Percentiles rank a stretch among this genome's conserved stretches.
phyloP scores from a whole-genome alignment of 2,329 filamentous ascomycete genomes.

The Exophiala dermatitidis region DNA sequence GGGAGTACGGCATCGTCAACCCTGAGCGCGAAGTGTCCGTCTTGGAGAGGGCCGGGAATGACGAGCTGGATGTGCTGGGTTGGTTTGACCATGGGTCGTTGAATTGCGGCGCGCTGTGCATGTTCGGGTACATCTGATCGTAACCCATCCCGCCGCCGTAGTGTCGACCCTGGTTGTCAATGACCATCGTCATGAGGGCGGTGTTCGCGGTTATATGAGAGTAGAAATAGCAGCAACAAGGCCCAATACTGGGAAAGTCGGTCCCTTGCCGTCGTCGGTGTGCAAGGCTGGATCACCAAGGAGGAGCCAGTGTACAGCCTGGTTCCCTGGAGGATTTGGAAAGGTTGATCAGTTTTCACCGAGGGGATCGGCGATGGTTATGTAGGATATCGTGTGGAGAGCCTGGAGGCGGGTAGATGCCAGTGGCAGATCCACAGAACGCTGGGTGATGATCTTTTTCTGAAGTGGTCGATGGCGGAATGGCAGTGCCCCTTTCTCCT shows the following conservation, averaged over 20 bases:
- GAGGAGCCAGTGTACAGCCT: conserved; percentile 6
- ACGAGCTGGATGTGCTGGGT: conserved; percentile 46
- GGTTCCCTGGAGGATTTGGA: conserved; percentile 12
- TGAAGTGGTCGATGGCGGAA: conserved; percentile 19
- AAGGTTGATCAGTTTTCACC: conserved; percentile 10
- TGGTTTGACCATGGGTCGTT: conserved; percentile 79
- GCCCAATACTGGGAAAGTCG: background rate
- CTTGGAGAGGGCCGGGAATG: conserved; percentile 53
- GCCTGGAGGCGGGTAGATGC: conserved; percentile 13
- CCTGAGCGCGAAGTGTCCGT: conserved; percentile 53
- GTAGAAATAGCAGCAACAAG: background rate
- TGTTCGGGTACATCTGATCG: conserved; percentile 62
- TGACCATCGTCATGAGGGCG: conserved; percentile 76
- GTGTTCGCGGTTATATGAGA: conserved; percentile 5
- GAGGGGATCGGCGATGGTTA: conserved; percentile 26
- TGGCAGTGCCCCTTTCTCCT: conserved; percentile 23
- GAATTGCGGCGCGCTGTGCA: conserved; percentile 62
- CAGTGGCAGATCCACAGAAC: conserved; percentile 16
- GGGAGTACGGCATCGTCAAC: conserved; percentile 63
- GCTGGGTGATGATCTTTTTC: conserved; percentile 21
- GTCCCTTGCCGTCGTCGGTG: background rate
- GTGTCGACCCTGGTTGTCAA: conserved; percentile 79
- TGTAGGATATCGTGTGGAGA: conserved; percentile 22
- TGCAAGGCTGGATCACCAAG: conserved; percentile 1
- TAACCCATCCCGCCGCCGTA: conserved; percentile 67